Percentiles rank a stretch among this genome's conserved stretches.
Conservation (phyloP, 1,284 basidiomycete genomes). For the Afroboletus lepidellus region DNA sequence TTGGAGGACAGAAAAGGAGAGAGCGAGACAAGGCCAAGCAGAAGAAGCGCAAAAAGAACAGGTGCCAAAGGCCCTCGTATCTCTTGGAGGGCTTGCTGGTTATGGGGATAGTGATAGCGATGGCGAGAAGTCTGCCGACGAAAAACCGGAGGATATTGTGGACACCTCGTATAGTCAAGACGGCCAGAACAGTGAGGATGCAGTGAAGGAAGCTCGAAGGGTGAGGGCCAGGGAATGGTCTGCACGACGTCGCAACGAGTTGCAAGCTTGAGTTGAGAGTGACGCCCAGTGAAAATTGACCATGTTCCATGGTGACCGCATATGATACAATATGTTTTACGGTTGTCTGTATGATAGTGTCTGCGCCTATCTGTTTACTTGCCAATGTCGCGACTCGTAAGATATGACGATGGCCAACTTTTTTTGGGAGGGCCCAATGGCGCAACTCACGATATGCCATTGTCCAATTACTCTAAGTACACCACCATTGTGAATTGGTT, state of each 20-base stretch:
- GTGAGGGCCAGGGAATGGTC: slow-evolving; percentile 57
- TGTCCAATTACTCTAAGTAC: no score
- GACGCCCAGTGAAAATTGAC: no score
- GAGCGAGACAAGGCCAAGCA: slow-evolving; percentile 32
- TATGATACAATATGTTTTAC: no score
- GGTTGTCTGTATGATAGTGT: no score
- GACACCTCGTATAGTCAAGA: slow-evolving; percentile 1
- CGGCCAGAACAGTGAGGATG: slow-evolving; percentile 28
- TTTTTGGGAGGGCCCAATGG: no score
- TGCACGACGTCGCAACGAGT: slow-evolving; percentile 40
- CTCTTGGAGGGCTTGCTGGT: slow-evolving; percentile 51
- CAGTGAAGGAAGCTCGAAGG: slow-evolving; percentile 48
- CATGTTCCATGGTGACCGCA: no score
- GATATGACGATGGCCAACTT: no score
- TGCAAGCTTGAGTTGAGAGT: no score
- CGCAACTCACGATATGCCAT: no score
- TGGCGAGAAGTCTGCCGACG: slow-evolving; percentile 25
- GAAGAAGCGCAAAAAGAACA: slow-evolving; percentile 15
- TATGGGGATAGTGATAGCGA: slow-evolving; percentile 58
- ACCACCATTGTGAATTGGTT: no score
- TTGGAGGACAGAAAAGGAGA: slow-evolving; percentile 56
- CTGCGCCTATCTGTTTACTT: no score
- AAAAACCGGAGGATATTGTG: neutral
- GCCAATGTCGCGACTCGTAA: no score
- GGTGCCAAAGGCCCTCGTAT: slow-evolving; percentile 13